Base-by-base conservation (phyloP, 108 stramenopile species). In the Seminavis robusta region DNA sequence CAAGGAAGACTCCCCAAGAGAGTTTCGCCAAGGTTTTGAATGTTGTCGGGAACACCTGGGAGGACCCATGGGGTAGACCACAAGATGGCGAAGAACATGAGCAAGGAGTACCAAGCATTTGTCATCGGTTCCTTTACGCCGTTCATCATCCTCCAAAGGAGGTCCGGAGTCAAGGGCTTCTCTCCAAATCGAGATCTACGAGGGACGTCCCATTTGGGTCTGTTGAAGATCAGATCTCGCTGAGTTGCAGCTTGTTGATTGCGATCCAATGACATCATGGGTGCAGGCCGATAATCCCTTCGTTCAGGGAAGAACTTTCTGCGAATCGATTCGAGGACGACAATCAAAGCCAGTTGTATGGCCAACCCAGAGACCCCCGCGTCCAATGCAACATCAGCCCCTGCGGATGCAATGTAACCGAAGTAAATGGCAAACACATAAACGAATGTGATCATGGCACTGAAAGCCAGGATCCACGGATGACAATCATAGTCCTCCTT, bases 151-250 rank as follows among this genome's bases (percentile, higher is more conserved):
- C 39, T 47, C 43, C 42, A 26, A 10, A 69, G 16, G 4, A 48
- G 25, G 4, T 47, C 16, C 16, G 61, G 47, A 0, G 60, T 61
- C 20, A 71, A 28, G 5, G 55, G 5, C 1, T 23, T 33, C 0
- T 44, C 28, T 13, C 69, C 69, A 32, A 58, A 64, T n/a, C n/a
- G n/a, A n/a, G 6, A 48, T 28, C 27, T 34, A 3, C 47, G 30
- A n/a, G 61, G 61, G 16, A 62, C 31, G 43, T 63, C 69, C 61
- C 61, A 71, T 8, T 3, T 8, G 19, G 69, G 61, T 9, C 55
- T 37, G 19, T 32, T 32, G 30, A 28, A 53, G n/a, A 45, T 9
- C 1, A 68, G 40, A n/a, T n/a, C n/a, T n/a, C n/a, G n/a, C n/a
- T n/a, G n/a, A n/a, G n/a, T n/a, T n/a, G n/a, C n/a, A n/a, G n/a